These are phyloP conservation scores for Venturia effusa DNA, from an alignment of 2,329 filamentous ascomycete genomes.

Conservation along the genomic window DNA sequence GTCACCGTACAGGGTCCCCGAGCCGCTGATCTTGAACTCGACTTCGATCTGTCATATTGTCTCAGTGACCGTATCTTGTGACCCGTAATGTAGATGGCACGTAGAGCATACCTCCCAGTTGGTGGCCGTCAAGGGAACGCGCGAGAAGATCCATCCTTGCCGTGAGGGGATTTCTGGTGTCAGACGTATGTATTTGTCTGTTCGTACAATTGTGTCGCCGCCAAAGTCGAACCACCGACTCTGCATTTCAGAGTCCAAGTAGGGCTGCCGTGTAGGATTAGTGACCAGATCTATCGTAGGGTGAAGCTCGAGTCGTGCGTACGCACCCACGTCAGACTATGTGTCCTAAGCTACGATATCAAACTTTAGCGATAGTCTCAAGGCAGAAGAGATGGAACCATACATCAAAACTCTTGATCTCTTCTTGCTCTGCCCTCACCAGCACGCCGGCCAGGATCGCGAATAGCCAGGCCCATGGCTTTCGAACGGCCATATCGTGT, in stretches of 20 bases:
- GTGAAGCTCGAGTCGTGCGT: not conserved
- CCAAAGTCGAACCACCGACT: conserved; percentile 99
- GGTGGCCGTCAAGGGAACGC: conserved; percentile 87
- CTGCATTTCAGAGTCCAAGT: conserved; percentile 95
- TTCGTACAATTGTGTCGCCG: conserved; percentile 77
- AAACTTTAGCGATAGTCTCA: conserved; percentile 16
- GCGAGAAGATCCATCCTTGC: conserved; percentile 85
- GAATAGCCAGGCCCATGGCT: conserved; percentile 19
- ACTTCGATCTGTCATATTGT: conserved; percentile 57
- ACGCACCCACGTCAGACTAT: conserved; percentile 47
- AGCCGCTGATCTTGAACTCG: conserved; percentile 87
- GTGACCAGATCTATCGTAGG: not conserved
- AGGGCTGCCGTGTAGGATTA: conserved; percentile 52
- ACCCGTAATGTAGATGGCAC: not conserved
- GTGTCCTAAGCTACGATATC: conserved; percentile 62
- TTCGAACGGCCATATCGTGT: not conserved
- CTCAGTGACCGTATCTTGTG: not conserved
- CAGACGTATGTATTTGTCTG: conserved; percentile 76
- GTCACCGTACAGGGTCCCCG: conserved; percentile 85
- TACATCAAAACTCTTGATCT: conserved; percentile 58
- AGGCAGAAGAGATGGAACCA: conserved; percentile 21
- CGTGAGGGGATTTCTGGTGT: conserved; percentile 85
- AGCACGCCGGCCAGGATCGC: conserved; percentile 17
- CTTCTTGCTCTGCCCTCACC: conserved; percentile 28
- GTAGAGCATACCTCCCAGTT: conserved; percentile 69